A percentile compares a stretch with the other conserved stretches of the same genome.
Conservation (phyloP, 805 yeast species). For the Cyberlindnera mrakii region DNA sequence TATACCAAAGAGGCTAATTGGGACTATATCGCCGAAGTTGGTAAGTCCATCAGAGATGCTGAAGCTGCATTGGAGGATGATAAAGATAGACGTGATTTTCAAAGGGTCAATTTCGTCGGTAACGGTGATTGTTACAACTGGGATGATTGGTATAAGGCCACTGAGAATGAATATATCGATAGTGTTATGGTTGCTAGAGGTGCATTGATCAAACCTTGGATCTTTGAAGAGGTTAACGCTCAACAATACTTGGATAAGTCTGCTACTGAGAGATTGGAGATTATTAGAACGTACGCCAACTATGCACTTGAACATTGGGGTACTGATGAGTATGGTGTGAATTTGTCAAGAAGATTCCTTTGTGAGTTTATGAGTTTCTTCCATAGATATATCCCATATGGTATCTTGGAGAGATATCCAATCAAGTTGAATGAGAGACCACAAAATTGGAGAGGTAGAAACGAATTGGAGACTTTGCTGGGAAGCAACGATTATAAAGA, state of each 20-base stretch:
- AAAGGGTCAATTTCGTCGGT: constrained; percentile 79
- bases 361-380: constrained; percentile 94
- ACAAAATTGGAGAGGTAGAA: constrained; percentile 87
- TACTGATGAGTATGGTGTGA: constrained; percentile 89
- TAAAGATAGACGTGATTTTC: constrained; percentile 50
- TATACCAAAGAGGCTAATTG: constrained; percentile 90
- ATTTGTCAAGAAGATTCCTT: constrained; percentile 79
- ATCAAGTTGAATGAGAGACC: constrained; percentile 91
- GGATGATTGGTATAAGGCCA: constrained; percentile 82
- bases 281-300: constrained; percentile 60
- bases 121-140: constrained; percentile 88
- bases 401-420: constrained; percentile 83
- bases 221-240: constrained; percentile 89
- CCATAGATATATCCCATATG: constrained; percentile 91
- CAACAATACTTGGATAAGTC: constrained; percentile 87
- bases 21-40: constrained; percentile 78
- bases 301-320: constrained; percentile 98
- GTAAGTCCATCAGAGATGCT: constrained; percentile 55
- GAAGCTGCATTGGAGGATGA: constrained; percentile 49
- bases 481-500: constrained; percentile 83
- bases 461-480: constrained; percentile 83
- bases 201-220: constrained; percentile 97
- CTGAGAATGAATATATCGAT: constrained; percentile 66
- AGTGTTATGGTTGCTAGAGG: constrained; percentile 98
- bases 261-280: constrained; percentile 82